Evolutionary conservation across 2,329 filamentous ascomycete species (phyloP).

Genomic region (Scleromitrula shiraiana): DNA sequence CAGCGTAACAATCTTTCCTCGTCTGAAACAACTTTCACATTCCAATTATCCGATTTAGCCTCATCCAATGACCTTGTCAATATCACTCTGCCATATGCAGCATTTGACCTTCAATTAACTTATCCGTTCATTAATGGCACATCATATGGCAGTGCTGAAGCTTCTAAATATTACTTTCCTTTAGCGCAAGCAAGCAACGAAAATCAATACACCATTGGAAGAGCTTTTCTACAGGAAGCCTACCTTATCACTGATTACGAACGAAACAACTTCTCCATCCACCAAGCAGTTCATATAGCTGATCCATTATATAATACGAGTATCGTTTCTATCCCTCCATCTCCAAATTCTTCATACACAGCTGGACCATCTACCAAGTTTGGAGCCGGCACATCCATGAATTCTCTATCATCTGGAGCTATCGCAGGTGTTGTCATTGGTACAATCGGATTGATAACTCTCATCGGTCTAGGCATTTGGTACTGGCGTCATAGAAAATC

Average conservation of each 20-base stretch:
- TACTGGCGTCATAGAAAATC: conserved; percentile 22
- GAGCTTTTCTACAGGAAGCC: conserved; percentile 31
- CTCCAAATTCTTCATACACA: conserved; percentile 23
- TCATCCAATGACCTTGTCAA: conserved; percentile 35
- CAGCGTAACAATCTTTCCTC: conserved; percentile 38
- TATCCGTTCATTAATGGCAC: conserved; percentile 32
- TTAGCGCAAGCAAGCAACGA: conserved; percentile 23
- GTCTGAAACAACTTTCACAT: conserved; percentile 45
- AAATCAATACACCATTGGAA: conserved; percentile 29
- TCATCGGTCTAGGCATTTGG: conserved; percentile 9
- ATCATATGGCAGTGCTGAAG: conserved; percentile 36
- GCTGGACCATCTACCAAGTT: not conserved
- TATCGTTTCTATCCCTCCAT: conserved; percentile 18
- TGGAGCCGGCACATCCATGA: not conserved
- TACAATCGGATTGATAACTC: conserved; percentile 3
- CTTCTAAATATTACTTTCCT: conserved; percentile 33
- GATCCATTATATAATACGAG: conserved; percentile 21
- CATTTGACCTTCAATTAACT: conserved; percentile 28
- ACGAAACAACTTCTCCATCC: conserved; percentile 26
- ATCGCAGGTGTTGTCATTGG: conserved; percentile 24
- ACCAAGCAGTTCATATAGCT: conserved; percentile 26
- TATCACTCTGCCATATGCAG: conserved; percentile 29
- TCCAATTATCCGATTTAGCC: conserved; percentile 43
- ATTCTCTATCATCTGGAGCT: conserved; percentile 15
- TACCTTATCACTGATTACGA: conserved; percentile 31